Base-by-base conservation (phyloP, 352 stramenopile genomes). In the Phytopythium mirpurense region DNA sequence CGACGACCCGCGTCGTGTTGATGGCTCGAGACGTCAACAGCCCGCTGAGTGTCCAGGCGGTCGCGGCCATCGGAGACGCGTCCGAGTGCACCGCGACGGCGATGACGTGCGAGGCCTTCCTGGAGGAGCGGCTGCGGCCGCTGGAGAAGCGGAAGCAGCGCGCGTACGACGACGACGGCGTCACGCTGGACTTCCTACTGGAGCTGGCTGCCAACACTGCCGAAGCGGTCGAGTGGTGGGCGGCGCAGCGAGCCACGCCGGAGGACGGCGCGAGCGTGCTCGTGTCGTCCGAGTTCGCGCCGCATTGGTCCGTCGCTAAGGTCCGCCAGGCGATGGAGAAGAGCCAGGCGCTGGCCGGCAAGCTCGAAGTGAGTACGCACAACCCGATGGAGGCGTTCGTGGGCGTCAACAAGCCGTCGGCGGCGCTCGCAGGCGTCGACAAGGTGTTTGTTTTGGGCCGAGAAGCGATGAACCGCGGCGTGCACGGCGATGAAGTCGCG, bases 401-500 rank as follows among this genome's bases (percentile, higher is more conserved):
- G 11, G 16, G 68, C n/a, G 46, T 82, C n/a, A 66, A 86, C 9
- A 55, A 65, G 35, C 62, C 65, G n/a, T 57, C 65, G 6, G 45
- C 68, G 8, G 44, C 40, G 7, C 35, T 48, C 18, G 19, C 41
- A 21, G 14, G 63, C 26, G 45, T 78, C 21, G 73, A 85, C 14
- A 78, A 74, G 36, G 74, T 94, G 18, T 90, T 90, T 66, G 62
- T 92, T 0, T 85, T 76, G 54, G 83, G 80, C 26, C 75, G 78
- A 24, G 71, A 84, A 47, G 73, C 95, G 56, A 93, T 98, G 59
- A 99, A 99, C 73, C 87, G 97, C 48, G 96, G 96, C 5, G 75
- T 99, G 2, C 96, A 99, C 65, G 97, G 97, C 26, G 97, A 99
- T 74, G 66, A 96, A 12, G 97, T 99, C 14, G 93, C 88, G 4